Conservation (phyloP, 345 rosid species). For the Dipteronia dyeriana region DNA sequence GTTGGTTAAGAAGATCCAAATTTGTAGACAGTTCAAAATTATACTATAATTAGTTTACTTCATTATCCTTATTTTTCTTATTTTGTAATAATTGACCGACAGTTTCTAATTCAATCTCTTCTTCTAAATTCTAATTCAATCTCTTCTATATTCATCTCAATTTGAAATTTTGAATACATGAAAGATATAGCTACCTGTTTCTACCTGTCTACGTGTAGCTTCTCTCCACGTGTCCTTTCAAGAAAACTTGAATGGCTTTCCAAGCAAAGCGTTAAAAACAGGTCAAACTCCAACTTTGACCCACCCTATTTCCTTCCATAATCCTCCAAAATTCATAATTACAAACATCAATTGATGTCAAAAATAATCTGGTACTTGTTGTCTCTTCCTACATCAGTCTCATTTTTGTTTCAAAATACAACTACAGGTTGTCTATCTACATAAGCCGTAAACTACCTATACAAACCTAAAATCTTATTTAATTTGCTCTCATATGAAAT, state of each 20-base stretch:
- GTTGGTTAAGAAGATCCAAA: not conserved
- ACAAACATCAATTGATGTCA: not conserved
- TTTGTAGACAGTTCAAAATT: too few relatives aligned
- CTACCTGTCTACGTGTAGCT: not conserved
- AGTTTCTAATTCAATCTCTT: too few relatives aligned
- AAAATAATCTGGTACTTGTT: not conserved
- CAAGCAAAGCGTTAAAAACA: not conserved
- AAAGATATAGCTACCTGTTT: too few relatives aligned
- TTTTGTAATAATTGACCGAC: not conserved
- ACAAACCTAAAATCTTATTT: not conserved
- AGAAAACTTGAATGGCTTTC: not conserved
- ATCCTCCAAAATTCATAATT: not conserved
- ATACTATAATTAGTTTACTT: not conserved
- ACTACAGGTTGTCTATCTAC: not conserved
- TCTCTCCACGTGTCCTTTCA: not conserved
- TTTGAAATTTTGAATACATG: too few relatives aligned
- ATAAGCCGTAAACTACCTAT: too few relatives aligned
- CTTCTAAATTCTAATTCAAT: not conserved
- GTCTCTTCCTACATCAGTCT: not conserved
- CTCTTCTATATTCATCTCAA: not conserved
- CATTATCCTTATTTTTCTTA: not conserved
- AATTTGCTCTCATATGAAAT: not conserved
- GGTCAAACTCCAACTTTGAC: constrained; percentile 15
- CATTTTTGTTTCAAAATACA: too few relatives aligned
- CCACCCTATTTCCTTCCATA: not conserved